A percentile compares a stretch with the other conserved stretches of the same genome.
Evolutionary conservation across 1,284 basidiomycete genomes (phyloP).

Genomic region (Malassezia sp.): DNA sequence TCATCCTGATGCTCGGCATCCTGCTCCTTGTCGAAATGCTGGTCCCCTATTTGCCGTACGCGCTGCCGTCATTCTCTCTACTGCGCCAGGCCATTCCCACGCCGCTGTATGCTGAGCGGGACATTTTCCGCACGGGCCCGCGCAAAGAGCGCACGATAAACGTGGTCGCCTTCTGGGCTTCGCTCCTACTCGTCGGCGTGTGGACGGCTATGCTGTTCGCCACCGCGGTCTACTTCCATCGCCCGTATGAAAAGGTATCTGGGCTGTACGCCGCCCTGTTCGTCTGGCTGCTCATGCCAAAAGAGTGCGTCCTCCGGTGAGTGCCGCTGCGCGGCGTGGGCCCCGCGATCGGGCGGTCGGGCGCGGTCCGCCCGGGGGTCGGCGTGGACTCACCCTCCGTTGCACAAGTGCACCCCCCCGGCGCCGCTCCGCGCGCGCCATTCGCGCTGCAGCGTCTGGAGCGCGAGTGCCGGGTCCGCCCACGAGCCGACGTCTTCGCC

Average conservation of each 20-base stretch:
- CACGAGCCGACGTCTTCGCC: conserved; percentile 9
- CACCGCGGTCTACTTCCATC: conserved; percentile 83
- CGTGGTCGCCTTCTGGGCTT: conserved; percentile 24
- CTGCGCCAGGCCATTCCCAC: conserved; percentile 10
- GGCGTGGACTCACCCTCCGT: not conserved
- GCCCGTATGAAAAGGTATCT: conserved; percentile 70
- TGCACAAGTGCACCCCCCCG: not conserved
- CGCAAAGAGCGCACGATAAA: conserved; percentile 3
- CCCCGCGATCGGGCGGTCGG: no score
- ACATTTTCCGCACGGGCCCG: conserved; percentile 13
- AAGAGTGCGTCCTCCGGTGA: conserved; percentile 7
- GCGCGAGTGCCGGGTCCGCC: conserved; percentile 5
- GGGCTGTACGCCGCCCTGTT: conserved; percentile 53
- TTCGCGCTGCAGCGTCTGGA: conserved; percentile 1
- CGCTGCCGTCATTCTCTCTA: not conserved
- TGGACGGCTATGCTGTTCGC: conserved; percentile 68
- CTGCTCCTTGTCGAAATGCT: conserved; percentile 72
- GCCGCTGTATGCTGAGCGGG: conserved; percentile 7
- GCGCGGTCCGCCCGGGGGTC: no score
- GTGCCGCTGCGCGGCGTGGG: conserved; percentile 3
- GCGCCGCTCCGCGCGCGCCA: conserved; percentile 1
- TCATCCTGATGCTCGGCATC: conserved; percentile 72
- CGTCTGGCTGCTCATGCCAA: conserved; percentile 33
- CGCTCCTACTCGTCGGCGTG: conserved; percentile 54
- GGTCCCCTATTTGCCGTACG: conserved; percentile 48